A percentile compares a stretch with the other conserved stretches of the same genome.
phyloP scores from a whole-genome alignment of 768 basidiomycete species.

The Neoboletus magnificus region DNA sequence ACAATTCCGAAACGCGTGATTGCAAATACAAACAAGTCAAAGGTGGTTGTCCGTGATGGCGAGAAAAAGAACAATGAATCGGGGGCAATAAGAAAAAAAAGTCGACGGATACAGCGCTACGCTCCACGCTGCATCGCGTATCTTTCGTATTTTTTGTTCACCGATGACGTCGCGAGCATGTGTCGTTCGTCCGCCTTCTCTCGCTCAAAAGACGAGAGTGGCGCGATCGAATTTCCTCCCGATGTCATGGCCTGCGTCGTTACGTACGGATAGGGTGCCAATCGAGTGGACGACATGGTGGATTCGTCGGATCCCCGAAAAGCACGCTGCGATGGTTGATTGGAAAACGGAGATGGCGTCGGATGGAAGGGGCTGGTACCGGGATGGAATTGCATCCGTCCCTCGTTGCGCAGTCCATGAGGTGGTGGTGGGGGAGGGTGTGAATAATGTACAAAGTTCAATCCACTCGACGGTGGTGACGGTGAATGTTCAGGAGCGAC shows the following conservation, averaged over 20 bases:
- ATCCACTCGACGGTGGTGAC: constrained; percentile 55
- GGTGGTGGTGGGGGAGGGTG: constrained; percentile 36
- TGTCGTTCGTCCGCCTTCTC: constrained; percentile 52
- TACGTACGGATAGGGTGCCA: constrained; percentile 32
- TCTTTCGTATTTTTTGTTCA: constrained; percentile 34
- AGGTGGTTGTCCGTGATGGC: neutral
- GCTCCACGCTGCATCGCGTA: constrained; percentile 26
- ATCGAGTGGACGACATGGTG: constrained; percentile 37
- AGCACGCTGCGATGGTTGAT: constrained; percentile 30
- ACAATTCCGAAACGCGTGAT: constrained; percentile 3
- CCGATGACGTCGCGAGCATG: constrained; percentile 43
- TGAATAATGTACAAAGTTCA: constrained; percentile 60
- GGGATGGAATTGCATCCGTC: constrained; percentile 27
- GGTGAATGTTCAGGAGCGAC: constrained; percentile 51
- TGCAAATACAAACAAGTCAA: constrained; percentile 6
- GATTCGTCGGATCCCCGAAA: constrained; percentile 37
- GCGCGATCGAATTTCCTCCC: constrained; percentile 24
- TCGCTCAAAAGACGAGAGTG: constrained; percentile 50
- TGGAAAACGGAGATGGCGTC: constrained; percentile 42
- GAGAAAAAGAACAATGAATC: neutral
- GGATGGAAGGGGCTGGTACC: constrained; percentile 31
- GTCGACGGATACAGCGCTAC: neutral
- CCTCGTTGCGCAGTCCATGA: constrained; percentile 31
- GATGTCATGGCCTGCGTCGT: constrained; percentile 39
- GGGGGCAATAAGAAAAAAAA: neutral